Evolutionary conservation across 2,329 filamentous ascomycete species (phyloP).

Genomic region (Passalora sequoiae): DNA sequence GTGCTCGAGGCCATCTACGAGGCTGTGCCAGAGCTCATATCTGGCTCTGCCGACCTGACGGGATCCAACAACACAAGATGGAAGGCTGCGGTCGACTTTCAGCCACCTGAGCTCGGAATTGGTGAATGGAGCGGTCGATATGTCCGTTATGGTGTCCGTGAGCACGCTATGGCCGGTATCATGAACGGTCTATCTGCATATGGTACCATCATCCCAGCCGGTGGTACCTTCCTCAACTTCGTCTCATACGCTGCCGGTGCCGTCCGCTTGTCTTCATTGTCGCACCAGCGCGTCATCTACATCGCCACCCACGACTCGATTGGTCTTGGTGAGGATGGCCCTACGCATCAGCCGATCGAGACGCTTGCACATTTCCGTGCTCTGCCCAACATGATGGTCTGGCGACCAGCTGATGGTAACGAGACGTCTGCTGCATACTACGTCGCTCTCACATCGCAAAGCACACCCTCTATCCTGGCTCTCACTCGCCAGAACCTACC

Average conservation of each 20-base stretch:
- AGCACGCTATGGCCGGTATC: slow-evolving; percentile 87
- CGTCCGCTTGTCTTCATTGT: slow-evolving; percentile 88
- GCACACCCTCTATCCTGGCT: slow-evolving; percentile 87
- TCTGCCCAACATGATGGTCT: slow-evolving; percentile 98
- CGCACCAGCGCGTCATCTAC: slow-evolving; percentile 87
- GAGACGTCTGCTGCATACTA: slow-evolving; percentile 98
- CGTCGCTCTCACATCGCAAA: slow-evolving; percentile 80
- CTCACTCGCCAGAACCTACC: slow-evolving; percentile 97
- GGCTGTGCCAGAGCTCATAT: slow-evolving; percentile 81
- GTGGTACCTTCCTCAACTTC: slow-evolving; percentile 98
- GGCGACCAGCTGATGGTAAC: slow-evolving; percentile 97
- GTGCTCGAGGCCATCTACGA: slow-evolving; percentile 84
- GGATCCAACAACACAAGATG: slow-evolving; percentile 97
- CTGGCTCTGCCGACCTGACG: slow-evolving; percentile 95
- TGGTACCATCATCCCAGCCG: slow-evolving; percentile 87
- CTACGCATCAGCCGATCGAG: slow-evolving; percentile 98
- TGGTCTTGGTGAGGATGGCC: slow-evolving; percentile 96
- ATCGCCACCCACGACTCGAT: slow-evolving; percentile 98
- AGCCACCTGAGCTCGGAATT: slow-evolving; percentile 77
- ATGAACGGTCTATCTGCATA: slow-evolving; percentile 95
- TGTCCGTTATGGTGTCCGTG: slow-evolving; percentile 84
- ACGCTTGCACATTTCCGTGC: slow-evolving; percentile 97
- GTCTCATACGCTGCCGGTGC: slow-evolving; percentile 95
- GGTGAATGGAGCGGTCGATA: slow-evolving; percentile 90
- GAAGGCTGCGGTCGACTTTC: slow-evolving; percentile 97